Evolutionary conservation across 2,329 filamentous ascomycete genomes (phyloP), one percentile per base, ranked within the genome.

Genomic region (Aspergillus sp.): DNA sequence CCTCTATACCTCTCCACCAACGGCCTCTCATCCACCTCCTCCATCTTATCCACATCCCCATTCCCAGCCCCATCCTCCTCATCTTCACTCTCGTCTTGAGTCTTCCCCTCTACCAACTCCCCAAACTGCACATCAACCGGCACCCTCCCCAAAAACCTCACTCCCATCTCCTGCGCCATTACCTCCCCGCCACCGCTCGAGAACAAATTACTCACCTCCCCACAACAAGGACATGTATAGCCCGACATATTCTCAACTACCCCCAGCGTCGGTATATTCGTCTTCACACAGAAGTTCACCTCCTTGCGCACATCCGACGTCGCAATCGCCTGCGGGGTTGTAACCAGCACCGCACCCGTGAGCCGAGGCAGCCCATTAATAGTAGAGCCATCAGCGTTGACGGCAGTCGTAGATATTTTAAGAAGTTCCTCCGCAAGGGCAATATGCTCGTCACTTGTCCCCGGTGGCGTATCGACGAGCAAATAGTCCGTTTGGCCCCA

Each of bases 371-470:
- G 48, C 44, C 56, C 17, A 64, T 53, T 19, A 12, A 17, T 30
- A 11, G 27, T 30, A 30, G 27, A 30, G 27, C 27, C 27, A 30
- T 30, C 27, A 30, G 27, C 3, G 1, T 30, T 30, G 6, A 57
- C 42, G 11, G 70, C 63, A 24, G 69, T 65, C 4, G 72, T 71
- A 27, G 75, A 69, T 11, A 77, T 66, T 27, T 75, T 77, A 58
- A 93, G 80, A 0, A 96, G 82, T 19, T 90, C 95, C 73, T 98
- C 93, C 5, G 92, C 91, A 1, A 97, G 86, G 1, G 92, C 95
- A 49, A 99, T 98, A 73, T 98, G 95, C 76, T 99, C 95, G 75
- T 99, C 95, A 59, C 90, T 95, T 2, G 95, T 99, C 3, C 95
- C 95, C 0, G 95, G 95, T 12, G 95, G 95, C 3, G 95, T 99